Conservation (phyloP, 2,329 filamentous ascomycete genomes). For the Sarocladium oryzae region DNA sequence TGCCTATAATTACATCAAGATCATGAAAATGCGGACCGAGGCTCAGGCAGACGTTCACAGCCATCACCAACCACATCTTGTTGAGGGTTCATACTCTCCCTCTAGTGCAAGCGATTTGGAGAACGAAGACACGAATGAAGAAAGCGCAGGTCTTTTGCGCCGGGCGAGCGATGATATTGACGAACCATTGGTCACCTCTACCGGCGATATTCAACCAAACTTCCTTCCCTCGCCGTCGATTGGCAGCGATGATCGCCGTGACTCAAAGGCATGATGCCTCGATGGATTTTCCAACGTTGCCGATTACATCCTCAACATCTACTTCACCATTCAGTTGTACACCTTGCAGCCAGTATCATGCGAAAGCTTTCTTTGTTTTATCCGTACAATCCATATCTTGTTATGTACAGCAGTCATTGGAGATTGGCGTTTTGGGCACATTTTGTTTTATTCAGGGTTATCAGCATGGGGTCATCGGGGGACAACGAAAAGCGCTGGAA, state of each 20-base stretch:
- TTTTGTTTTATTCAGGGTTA: background rate
- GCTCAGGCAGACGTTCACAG: conserved; percentile 46
- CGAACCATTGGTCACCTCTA: conserved; percentile 30
- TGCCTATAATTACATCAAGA: conserved; percentile 92
- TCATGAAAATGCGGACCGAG: conserved; percentile 78
- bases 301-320: background rate
- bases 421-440: background rate
- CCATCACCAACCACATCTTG: conserved; percentile 26
- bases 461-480: background rate
- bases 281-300: background rate
- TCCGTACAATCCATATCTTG: background rate
- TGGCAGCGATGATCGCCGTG: background rate
- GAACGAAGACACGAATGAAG: conserved; percentile 32
- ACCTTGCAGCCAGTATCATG: background rate
- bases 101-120: conserved; percentile 35
- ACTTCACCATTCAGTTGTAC: background rate
- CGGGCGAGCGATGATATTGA: conserved; percentile 29
- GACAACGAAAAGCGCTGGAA: too few relatives aligned
- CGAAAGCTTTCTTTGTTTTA: background rate
- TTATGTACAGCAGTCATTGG: background rate
- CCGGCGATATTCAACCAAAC: conserved; percentile 34
- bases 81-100: conserved; percentile 19
- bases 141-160: conserved; percentile 38
- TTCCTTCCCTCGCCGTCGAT: conserved; percentile 16
- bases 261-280: background rate